Evolutionary conservation across 768 basidiomycete genomes (phyloP).

Genomic region (Lenzites betulinus): DNA sequence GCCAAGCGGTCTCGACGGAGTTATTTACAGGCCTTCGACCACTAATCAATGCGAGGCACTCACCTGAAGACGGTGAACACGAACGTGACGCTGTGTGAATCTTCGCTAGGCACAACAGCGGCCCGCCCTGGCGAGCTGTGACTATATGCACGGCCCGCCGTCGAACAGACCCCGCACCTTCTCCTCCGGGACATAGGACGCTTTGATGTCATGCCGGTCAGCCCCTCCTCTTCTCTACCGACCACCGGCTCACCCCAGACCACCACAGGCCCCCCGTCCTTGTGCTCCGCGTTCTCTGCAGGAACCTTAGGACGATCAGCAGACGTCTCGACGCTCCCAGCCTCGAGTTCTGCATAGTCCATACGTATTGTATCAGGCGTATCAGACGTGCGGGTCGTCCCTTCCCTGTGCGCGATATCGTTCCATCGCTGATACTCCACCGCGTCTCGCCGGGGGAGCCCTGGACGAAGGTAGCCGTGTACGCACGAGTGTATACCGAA

Average conservation of each 20-base stretch:
- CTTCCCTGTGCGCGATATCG: neutral
- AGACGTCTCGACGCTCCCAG: neutral
- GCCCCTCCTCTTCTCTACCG: conserved; percentile 11
- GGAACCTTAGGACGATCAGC: neutral
- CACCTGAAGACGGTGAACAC: too few relatives aligned
- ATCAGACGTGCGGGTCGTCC: neutral
- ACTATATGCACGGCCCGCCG: conserved; percentile 1
- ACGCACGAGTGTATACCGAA: conserved; percentile 13
- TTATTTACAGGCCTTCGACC: too few relatives aligned
- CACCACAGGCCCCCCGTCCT: neutral
- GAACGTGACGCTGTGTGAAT: neutral
- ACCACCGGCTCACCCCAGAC: conserved; percentile 6
- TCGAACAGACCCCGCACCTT: conserved; percentile 4
- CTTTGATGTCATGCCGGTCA: conserved; percentile 20
- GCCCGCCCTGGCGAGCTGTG: neutral
- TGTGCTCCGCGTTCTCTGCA: neutral
- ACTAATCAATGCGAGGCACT: too few relatives aligned
- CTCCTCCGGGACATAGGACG: conserved; percentile 1
- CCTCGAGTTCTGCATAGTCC: too few relatives aligned
- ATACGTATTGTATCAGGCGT: neutral
- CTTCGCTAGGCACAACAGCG: neutral
- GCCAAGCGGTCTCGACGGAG: too few relatives aligned
- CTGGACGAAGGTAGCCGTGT: conserved; percentile 6
- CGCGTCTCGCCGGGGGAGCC: neutral
- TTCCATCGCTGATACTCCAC: conserved; percentile 13